These are phyloP conservation scores for Salvia rosmarinus DNA, from an alignment of 257 asterid species.

Conservation along the genomic window DNA sequence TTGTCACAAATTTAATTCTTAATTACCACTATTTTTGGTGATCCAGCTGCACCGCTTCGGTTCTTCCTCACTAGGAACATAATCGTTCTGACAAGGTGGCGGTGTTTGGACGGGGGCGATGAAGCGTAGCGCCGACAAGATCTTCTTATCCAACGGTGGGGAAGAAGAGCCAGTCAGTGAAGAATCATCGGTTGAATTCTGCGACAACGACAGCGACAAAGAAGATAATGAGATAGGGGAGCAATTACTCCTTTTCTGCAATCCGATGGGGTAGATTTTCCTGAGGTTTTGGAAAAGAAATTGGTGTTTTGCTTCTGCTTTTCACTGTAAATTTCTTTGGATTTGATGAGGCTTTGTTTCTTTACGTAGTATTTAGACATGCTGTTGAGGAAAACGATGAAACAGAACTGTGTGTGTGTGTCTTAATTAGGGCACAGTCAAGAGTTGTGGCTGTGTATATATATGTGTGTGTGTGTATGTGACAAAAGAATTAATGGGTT, in stretches of 20 bases:
- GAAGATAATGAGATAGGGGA: conserved; percentile 79
- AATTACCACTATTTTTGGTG: conserved; percentile 72
- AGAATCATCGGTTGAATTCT: conserved; percentile 69
- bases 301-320: conserved; percentile 53
- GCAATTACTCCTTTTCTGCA: conserved; percentile 47
- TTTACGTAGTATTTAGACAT: conserved; percentile 56
- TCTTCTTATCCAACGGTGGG: conserved; percentile 57
- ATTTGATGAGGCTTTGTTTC: conserved; percentile 48
- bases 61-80: conserved; percentile 41
- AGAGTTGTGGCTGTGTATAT: conserved; percentile 27
- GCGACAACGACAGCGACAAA: conserved; percentile 65
- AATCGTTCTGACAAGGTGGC: conserved; percentile 28
- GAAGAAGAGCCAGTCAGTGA: conserved; percentile 30
- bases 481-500: not conserved
- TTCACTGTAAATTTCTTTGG: conserved; percentile 42
- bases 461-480: conserved; percentile 19
- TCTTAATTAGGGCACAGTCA: conserved; percentile 17
- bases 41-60: conserved; percentile 84
- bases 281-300: conserved; percentile 58
- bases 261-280: conserved; percentile 74
- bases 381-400: conserved; percentile 2
- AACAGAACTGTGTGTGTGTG: too few species aligned
- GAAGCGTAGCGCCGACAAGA: conserved; percentile 56
- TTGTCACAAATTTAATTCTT: too few species aligned
- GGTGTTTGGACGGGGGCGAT: conserved; percentile 44